Conservation (phyloP, 202 grass and related monocot genomes). For the Dendrocalamus latiflorus region DNA sequence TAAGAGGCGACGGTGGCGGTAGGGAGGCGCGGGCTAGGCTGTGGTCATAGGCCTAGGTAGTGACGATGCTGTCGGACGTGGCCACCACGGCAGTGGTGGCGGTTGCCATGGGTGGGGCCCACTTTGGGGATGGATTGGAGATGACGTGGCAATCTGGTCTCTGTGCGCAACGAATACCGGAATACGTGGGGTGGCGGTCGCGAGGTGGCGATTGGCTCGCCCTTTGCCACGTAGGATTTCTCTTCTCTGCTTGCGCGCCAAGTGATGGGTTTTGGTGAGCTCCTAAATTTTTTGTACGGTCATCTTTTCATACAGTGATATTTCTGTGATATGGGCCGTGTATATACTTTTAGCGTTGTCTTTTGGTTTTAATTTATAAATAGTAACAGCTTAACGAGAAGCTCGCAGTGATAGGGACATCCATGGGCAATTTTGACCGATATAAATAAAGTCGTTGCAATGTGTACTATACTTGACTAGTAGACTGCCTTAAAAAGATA, state of each 20-base stretch:
- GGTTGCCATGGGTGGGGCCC: slow-evolving; percentile 32
- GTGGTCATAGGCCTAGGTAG: not conserved
- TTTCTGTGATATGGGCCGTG: too few relatives aligned
- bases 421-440: too few relatives aligned
- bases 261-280: not conserved
- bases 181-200: not conserved
- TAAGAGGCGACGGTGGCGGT: slow-evolving; percentile 13
- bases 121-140: slow-evolving; percentile 8
- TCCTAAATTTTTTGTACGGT: too few relatives aligned
- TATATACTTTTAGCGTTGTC: too few relatives aligned
- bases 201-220: slow-evolving; percentile 11
- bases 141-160: not conserved
- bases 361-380: too few relatives aligned
- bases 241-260: not conserved
- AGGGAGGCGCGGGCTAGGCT: not conserved
- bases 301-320: too few relatives aligned
- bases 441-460: too few relatives aligned
- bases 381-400: too few relatives aligned
- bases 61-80: not conserved
- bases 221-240: slow-evolving; percentile 18
- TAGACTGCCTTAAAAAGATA: too few relatives aligned
- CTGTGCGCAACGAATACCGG: too few relatives aligned
- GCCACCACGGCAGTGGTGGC: slow-evolving; percentile 9
- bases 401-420: too few relatives aligned
- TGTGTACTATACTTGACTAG: too few relatives aligned